Conservation (phyloP, 768 basidiomycete species). For the Chlorophyllum brunneum region DNA sequence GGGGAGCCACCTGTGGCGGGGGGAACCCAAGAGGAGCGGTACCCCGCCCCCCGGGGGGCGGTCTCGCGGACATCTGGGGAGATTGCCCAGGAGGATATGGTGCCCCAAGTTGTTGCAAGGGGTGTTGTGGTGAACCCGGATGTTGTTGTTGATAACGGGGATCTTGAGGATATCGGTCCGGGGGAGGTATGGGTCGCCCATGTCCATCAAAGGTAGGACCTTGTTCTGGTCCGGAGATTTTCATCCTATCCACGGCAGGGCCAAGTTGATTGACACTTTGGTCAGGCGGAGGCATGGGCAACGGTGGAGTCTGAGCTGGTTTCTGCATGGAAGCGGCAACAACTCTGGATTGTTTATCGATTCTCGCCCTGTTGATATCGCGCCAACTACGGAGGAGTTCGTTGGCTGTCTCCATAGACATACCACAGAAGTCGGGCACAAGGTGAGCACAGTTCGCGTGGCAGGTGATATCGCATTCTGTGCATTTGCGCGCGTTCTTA, state of each 20-base stretch:
- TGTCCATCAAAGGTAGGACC: constrained; percentile 31
- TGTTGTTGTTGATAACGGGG: constrained; percentile 33
- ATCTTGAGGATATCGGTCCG: constrained; percentile 39
- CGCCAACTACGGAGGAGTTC: constrained; percentile 86
- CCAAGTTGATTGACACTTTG: background rate
- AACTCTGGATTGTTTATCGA: constrained; percentile 10
- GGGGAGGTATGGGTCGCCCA: constrained; percentile 31
- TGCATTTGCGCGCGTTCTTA: constrained; percentile 94
- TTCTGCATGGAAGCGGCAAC: constrained; percentile 1
- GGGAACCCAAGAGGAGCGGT: constrained; percentile 40
- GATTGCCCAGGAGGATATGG: constrained; percentile 24
- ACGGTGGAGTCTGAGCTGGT: constrained; percentile 6
- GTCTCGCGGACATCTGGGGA: constrained; percentile 29
- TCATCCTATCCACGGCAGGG: constrained; percentile 41
- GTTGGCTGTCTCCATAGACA: constrained; percentile 99
- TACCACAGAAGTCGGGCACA: constrained; percentile 98
- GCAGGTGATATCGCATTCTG: constrained; percentile 94
- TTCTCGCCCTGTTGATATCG: constrained; percentile 74
- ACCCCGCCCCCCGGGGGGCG: constrained; percentile 40
- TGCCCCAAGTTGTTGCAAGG: constrained; percentile 24
- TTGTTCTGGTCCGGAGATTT: constrained; percentile 37
- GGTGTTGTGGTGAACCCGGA: constrained; percentile 15
- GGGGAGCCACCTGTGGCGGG: constrained; percentile 26
- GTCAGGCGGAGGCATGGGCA: background rate
- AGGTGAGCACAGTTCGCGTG: constrained; percentile 97